Base-by-base conservation (phyloP, 2,329 filamentous ascomycete species). In the Helicocarpus griseus region DNA sequence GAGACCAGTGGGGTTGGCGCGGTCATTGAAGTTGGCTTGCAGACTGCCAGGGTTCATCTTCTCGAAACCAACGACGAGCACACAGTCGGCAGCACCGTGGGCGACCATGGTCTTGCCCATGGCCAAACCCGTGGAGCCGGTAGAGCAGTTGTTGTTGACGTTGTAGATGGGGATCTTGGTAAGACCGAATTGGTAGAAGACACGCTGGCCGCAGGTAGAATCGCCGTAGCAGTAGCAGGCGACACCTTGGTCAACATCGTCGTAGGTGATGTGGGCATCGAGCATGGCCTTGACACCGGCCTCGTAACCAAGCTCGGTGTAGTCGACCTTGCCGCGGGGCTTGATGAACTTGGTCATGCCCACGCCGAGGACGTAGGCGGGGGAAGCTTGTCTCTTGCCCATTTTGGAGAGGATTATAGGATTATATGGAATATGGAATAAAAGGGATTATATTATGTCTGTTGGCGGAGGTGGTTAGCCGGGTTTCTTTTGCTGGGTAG, bases 271-370 rank as follows among this genome's bases (percentile, higher is more conserved):
- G 57, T 94, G 85, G 4, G 69, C 69, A 52, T 82, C 80, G 17
- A 84, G 71, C 77, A 94, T 82, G 46, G 89, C 89, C 71, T 95
- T 95, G 67, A 93, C 77, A 60, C 89, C 89, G 9, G 89, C 89
- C 71, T 96, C 90, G 69, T 90, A 96, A 52, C 90, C 90, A 22
- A 96, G 82, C 67, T 95, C 90, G 6, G 89, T 89, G 73, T 96
- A 96, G 74, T 95, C 89, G 58, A 95, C 87, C 68, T 91, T 91
- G 67, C 89, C 88, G 52, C 90, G 82, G 39, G 90, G 90, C 77
- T 96, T 96, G 80, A 96, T 91, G 80, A 97, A 97, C 73, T 95
- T 95, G 73, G 91, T 97, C 88, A 97, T 93, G 74, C 91, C 91
- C 61, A 97, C 93, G 75, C 91, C 91, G 55, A 97, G 82, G 66